Evolutionary conservation across 306 rosid species (phyloP), one percentile per base, ranked within the genome.

Genomic region (Elaeagnus macrophylla): DNA sequence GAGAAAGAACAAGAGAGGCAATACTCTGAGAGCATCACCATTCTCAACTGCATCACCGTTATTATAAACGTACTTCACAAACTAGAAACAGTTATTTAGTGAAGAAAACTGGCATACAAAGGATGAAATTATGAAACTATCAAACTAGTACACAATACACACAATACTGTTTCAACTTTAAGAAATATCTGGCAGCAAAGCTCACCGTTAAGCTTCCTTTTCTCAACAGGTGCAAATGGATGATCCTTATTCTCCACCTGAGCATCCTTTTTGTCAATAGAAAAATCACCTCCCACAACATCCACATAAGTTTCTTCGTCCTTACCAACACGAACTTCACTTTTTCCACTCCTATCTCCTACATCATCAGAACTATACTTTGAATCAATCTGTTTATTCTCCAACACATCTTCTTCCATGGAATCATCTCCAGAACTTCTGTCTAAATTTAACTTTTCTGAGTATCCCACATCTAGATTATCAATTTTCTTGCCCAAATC

Each of bases 341-440:
- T 69, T 71, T 67, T 75, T 69, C 75, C 75, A 32, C 47, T 56
- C 60, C 59, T 80, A 53, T 80, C 71, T 68, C 67, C 68, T 63
- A 77, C 77, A 57, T 80, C 80, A 65, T 67, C 84, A 66, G 71
- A 81, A 65, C 59, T 55, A 73, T 78, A 82, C 72, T 76, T 85
- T 15, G 82, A 84, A 69, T 87, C 95, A 75, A 74, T 67, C 68
- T 79, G 94, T 62, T 81, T 91, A 72, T 63, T 79, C 82, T 91
- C 99, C 18, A 73, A 69, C 70, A 81, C 72, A 83, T 91, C 99
- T 72, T 87, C 99, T 61, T 88, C 96, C 82, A 91, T 87, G 40
- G 99, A 91, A 82, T 91, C 96, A 73, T 91, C 99, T 57, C 96
- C 96, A 69, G 96, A 84, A 82, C 99, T 91, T 76, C 95, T 80